Evolutionary conservation across 768 basidiomycete species (phyloP).

Genomic region (Lactifluus volemus): DNA sequence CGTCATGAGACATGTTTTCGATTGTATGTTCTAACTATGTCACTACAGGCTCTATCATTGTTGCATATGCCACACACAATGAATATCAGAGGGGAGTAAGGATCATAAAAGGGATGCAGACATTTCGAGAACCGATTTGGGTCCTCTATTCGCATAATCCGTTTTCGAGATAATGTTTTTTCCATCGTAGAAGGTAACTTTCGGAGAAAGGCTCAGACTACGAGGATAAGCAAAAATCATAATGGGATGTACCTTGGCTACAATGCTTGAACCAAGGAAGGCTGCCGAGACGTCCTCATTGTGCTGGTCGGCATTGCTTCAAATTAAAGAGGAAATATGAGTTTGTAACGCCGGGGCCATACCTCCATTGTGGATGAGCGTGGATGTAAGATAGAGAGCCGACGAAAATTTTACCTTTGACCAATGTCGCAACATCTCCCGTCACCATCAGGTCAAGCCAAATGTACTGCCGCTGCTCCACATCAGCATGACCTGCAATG

Average conservation of each 20-base stretch:
- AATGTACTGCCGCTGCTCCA: conserved; percentile 59
- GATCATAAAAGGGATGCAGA: conserved; percentile 56
- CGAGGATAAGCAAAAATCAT: neutral
- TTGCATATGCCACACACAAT: neutral
- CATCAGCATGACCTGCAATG: conserved; percentile 66
- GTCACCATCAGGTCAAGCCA: conserved; percentile 78
- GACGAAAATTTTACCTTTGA: conserved; percentile 46
- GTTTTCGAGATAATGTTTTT: conserved; percentile 72
- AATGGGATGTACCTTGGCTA: conserved; percentile 56
- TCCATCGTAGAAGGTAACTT: conserved; percentile 74
- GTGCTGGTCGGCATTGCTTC: conserved; percentile 50
- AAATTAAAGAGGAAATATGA: conserved; percentile 53
- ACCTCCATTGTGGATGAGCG: conserved; percentile 20
- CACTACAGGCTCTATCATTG: neutral
- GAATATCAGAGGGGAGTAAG: neutral
- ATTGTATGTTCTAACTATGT: conserved; percentile 17
- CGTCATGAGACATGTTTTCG: neutral
- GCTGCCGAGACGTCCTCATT: conserved; percentile 69
- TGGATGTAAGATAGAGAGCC: neutral
- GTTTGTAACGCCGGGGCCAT: conserved; percentile 54
- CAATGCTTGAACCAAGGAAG: conserved; percentile 74
- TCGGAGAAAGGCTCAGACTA: conserved; percentile 1
- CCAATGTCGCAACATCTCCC: conserved; percentile 61
- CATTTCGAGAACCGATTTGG: conserved; percentile 68
- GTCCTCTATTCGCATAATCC: conserved; percentile 67